Percentiles rank a stretch among this genome's conserved stretches.
Evolutionary conservation across 768 basidiomycete species (phyloP).

Genomic region (Xerocomellus intermedius): DNA sequence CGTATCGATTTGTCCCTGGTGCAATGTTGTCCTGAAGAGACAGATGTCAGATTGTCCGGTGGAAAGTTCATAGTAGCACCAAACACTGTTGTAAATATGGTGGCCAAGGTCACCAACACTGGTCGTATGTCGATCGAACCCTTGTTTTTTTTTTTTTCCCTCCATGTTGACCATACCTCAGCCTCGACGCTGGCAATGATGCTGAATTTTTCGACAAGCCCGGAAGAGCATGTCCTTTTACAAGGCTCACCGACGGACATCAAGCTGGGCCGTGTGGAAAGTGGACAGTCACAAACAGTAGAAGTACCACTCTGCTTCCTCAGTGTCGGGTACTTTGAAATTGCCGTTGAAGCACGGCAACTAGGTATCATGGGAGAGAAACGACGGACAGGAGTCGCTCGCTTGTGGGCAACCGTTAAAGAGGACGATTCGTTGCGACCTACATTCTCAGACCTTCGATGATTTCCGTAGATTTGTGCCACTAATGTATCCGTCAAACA

Average conservation of each 20-base stretch:
- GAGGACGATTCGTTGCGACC: constrained; percentile 7
- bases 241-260: constrained; percentile 67
- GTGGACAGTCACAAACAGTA: constrained; percentile 50
- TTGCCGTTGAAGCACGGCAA: constrained; percentile 38
- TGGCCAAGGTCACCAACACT: constrained; percentile 58
- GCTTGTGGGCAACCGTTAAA: constrained; percentile 15
- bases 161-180: constrained; percentile 28
- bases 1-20: constrained; percentile 55
- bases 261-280: constrained; percentile 59
- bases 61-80: constrained; percentile 51
- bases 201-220: constrained; percentile 53
- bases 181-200: constrained; percentile 52
- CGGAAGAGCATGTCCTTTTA: constrained; percentile 62
- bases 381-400: constrained; percentile 23
- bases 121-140: constrained; percentile 48
- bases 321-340: constrained; percentile 60
- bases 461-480: background rate
- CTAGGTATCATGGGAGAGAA: constrained; percentile 15
- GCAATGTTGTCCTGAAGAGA: constrained; percentile 26
- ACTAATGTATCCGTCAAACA: background rate
- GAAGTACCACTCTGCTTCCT: constrained; percentile 71
- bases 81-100: constrained; percentile 64
- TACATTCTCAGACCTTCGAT: background rate
- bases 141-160: background rate
- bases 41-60: constrained; percentile 14